Percentiles rank a stretch among this genome's conserved stretches.
These are phyloP conservation scores for Entelexis paramagnoliae DNA, from an alignment of 1,139 yeast genomes.

Conservation along the genomic window DNA sequence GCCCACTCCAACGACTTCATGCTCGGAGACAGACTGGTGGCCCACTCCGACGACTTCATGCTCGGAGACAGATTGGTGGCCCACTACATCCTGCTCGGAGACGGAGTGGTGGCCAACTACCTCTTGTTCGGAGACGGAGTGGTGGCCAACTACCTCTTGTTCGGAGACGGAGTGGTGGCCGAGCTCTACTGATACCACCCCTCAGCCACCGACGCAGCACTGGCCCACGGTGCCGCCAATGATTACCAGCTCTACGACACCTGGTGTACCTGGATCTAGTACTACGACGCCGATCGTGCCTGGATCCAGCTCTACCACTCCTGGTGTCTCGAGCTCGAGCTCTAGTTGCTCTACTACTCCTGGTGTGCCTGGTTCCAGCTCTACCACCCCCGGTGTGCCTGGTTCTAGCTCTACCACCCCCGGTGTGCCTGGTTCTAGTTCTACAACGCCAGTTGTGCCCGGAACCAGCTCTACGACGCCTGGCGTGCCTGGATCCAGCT, in stretches of 20 bases:
- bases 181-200: not conserved
- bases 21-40: not conserved
- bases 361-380: not conserved
- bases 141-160: not conserved
- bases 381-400: not conserved
- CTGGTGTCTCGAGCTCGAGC: not conserved
- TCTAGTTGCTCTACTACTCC: not conserved
- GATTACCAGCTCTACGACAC: not conserved
- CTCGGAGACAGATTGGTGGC: not conserved
- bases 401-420: no score
- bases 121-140: no score
- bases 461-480: not conserved
- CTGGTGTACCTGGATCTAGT: not conserved
- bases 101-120: not conserved
- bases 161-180: not conserved
- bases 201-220: not conserved
- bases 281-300: not conserved
- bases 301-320: not conserved
- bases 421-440: not conserved
- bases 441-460: not conserved
- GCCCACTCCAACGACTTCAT: not conserved
- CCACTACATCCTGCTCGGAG: not conserved
- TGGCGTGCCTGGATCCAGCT: not conserved
- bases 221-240: not conserved
- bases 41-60: not conserved